phyloP scores from a whole-genome alignment of 768 basidiomycete species.

The Lepiota brunneoincarnata region DNA sequence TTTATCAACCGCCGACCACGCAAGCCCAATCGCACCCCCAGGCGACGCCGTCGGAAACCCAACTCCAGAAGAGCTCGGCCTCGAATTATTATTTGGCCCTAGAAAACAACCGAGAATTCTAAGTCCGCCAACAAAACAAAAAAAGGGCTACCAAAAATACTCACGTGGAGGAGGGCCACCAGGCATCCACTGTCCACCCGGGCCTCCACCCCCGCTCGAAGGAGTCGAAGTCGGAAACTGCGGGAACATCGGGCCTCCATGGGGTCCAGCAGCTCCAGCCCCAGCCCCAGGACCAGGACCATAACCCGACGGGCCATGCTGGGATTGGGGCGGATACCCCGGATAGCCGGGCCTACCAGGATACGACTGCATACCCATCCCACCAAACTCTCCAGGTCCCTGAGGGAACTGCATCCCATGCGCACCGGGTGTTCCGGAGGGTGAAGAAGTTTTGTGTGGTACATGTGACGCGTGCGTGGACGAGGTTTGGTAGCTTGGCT shows the following conservation, averaged over 20 bases:
- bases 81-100: conserved; percentile 12
- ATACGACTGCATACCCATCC: conserved; percentile 14
- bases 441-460: background rate
- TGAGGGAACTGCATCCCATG: conserved; percentile 25
- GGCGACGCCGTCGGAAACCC: conserved; percentile 24
- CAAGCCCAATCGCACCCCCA: conserved; percentile 36
- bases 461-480: background rate
- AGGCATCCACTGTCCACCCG: background rate
- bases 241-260: conserved; percentile 5
- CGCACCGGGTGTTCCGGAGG: conserved; percentile 9
- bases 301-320: conserved; percentile 9
- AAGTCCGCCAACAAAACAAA: background rate
- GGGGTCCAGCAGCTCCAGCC: conserved; percentile 15
- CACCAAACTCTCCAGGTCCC: conserved; percentile 18
- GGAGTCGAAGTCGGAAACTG: background rate
- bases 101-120: background rate
- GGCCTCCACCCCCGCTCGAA: background rate
- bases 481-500: background rate
- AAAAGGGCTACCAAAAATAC: conserved; percentile 13
- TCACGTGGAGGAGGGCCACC: conserved; percentile 18
- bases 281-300: conserved; percentile 17
- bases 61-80: conserved; percentile 22
- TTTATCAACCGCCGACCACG: conserved; percentile 51
- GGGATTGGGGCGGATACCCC: conserved; percentile 1
- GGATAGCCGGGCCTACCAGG: conserved; percentile 5